A percentile compares a stretch with the other conserved stretches of the same genome.
Conservation (phyloP, 2,329 filamentous ascomycete genomes). For the Rosellinia necatrix region DNA sequence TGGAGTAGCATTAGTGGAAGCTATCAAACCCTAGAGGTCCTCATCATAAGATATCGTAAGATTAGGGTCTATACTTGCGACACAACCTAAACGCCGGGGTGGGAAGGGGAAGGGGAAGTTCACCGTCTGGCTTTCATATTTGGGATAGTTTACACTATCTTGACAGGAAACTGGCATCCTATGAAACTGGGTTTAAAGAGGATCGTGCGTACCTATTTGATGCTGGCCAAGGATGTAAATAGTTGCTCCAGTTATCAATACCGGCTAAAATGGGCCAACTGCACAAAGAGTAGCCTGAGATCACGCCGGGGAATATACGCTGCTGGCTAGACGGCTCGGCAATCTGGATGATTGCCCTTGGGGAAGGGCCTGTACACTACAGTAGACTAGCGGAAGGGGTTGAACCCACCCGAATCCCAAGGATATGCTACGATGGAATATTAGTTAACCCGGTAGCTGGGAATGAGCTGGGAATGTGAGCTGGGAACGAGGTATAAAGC, state of each 20-base stretch:
- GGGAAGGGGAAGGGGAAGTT: neutral
- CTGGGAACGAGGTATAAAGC: no score
- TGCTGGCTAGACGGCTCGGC: conserved; percentile 14
- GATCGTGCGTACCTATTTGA: neutral
- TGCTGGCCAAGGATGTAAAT: neutral
- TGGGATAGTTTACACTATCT: neutral
- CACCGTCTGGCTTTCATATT: neutral
- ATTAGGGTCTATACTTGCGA: neutral
- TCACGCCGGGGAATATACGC: neutral
- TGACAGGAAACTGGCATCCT: neutral
- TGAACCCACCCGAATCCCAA: no score
- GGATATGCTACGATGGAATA: conserved; percentile 8
- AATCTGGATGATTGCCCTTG: conserved; percentile 13
- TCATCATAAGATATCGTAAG: no score
- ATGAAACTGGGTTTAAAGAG: neutral
- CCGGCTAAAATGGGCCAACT: conserved; percentile 19
- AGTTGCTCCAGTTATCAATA: neutral
- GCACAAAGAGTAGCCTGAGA: neutral
- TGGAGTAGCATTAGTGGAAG: neutral
- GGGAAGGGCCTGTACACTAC: neutral
- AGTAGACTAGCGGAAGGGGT: neutral
- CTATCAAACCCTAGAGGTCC: neutral
- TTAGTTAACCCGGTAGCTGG: conserved; percentile 19
- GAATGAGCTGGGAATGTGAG: no score
- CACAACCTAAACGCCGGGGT: neutral